These are phyloP conservation scores for Malassezia psittaci DNA, from an alignment of 1,284 basidiomycete species.

Conservation along the genomic window DNA sequence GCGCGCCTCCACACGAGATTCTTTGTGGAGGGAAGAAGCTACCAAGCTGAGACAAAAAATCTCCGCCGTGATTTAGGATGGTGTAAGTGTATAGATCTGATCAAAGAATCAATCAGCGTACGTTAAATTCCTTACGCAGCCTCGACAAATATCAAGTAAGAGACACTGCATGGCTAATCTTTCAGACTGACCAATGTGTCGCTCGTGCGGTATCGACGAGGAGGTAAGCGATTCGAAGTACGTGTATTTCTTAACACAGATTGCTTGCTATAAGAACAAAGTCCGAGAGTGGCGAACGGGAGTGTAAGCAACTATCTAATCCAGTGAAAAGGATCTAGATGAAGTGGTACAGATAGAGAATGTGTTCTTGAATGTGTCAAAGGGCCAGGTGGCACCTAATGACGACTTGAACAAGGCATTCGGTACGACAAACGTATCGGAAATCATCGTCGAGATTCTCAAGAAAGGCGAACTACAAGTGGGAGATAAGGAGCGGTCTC, in stretches of 20 bases:
- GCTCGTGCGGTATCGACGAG: constrained; percentile 86
- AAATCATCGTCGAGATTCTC: constrained; percentile 82
- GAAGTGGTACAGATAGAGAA: constrained; percentile 95
- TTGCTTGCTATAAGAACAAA: constrained; percentile 99
- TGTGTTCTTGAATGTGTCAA: constrained; percentile 91
- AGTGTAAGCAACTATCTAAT: constrained; percentile 51
- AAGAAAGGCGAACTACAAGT: constrained; percentile 95
- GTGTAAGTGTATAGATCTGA: neutral
- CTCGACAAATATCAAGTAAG: constrained; percentile 43
- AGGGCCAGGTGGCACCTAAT: constrained; percentile 80
- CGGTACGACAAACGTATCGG: constrained; percentile 61
- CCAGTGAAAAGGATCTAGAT: constrained; percentile 71
- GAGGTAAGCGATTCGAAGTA: constrained; percentile 84
- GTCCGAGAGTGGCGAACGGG: constrained; percentile 90
- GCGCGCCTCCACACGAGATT: too few relatives aligned
- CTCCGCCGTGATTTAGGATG: neutral
- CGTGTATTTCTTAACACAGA: constrained; percentile 48
- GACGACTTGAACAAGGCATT: constrained; percentile 87
- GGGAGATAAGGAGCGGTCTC: constrained; percentile 87
- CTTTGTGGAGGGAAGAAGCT: too few relatives aligned
- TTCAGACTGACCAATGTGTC: constrained; percentile 76
- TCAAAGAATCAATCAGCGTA: constrained; percentile 20
- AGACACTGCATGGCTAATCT: neutral
- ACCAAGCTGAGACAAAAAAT: too few relatives aligned
- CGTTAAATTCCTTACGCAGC: constrained; percentile 17